A percentile compares a stretch with the other conserved stretches of the same genome.
Conservation (phyloP, 2,329 filamentous ascomycete genomes). For the Conoideocrella luteorostrata region DNA sequence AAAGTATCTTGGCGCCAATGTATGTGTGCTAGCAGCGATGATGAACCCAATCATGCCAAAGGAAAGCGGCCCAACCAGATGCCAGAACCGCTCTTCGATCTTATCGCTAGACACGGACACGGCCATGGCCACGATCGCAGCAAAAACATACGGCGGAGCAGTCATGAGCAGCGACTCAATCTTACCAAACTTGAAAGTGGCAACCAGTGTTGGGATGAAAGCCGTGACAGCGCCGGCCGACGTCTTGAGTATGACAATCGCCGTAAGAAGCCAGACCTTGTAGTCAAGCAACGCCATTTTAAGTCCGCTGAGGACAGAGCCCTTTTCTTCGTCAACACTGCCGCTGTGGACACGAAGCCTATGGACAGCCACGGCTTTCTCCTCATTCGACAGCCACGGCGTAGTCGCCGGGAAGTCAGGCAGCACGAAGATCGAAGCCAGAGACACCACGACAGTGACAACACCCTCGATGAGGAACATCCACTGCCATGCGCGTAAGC, state of each 20-base stretch:
- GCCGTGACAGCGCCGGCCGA: slow-evolving; percentile 10
- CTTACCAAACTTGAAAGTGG: slow-evolving; percentile 31
- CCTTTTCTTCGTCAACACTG: slow-evolving; percentile 12
- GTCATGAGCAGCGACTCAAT: slow-evolving; percentile 50
- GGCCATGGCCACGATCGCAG: slow-evolving; percentile 52
- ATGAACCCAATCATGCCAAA: slow-evolving; percentile 60
- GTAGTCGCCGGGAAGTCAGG: slow-evolving; percentile 34
- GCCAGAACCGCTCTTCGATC: slow-evolving; percentile 64
- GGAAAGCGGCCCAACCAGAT: slow-evolving; percentile 56
- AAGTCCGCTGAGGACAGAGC: slow-evolving; percentile 15
- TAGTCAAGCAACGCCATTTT: slow-evolving; percentile 22
- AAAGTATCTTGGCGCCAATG: slow-evolving; percentile 5
- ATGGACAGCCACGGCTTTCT: slow-evolving; percentile 16
- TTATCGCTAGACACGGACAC: slow-evolving; percentile 67
- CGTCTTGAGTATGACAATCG: slow-evolving; percentile 12
- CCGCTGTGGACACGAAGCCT: slow-evolving; percentile 8
- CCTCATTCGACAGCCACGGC: slow-evolving; percentile 22
- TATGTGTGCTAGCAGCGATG: slow-evolving; percentile 54
- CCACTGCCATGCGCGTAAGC: slow-evolving; percentile 26
- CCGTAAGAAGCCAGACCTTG: slow-evolving; percentile 12
- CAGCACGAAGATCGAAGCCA: slow-evolving; percentile 15
- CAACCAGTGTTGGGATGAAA: slow-evolving; percentile 10
- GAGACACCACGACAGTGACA: slow-evolving; percentile 21
- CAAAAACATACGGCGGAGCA: slow-evolving; percentile 58
- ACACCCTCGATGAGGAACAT: slow-evolving; percentile 26